Evolutionary conservation across 768 basidiomycete genomes (phyloP), one percentile per base, ranked within the genome.

Genomic region (Leccinum rimulosum): DNA sequence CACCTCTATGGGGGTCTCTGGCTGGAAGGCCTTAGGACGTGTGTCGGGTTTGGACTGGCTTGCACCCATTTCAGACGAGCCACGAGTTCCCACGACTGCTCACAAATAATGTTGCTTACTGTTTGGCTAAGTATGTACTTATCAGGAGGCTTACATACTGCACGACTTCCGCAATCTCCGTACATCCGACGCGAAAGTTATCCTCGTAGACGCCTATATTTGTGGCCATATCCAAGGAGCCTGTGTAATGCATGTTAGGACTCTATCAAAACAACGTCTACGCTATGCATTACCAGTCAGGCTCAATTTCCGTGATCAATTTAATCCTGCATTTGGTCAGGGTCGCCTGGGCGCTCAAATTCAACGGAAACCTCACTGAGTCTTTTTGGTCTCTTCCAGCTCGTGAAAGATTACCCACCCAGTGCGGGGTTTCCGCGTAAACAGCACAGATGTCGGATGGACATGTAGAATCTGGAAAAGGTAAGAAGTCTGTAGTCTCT

Each of bases 401-500:
- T 98, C 95, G 66, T 98, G 94, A 68, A 88, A 98, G 9, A 99
- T 79, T 4, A 99, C 91, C 93, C 94, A 98, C 7, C 92, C 91
- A 1, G 89, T 89, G 25, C 86, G 82, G 9, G 97, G 91, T 68
- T 92, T 95, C 47, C 97, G 78, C 0, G 93, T 97, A 70, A 98
- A 98, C 54, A 98, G 76, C 7, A 97, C 93, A 1, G 95, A 97
- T 7, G 88, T 93, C 1, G 97, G 96, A 72, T 98, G 96, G 4
- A 93, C 89, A 74, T 95, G 85, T 22, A 99, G 75, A 8, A 85
- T 77, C 95, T 98, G 61, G 10, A 14, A 27, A 47, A 54, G 9
- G 35, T 43, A 48, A 28, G n/a, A 1, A 35, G 11, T 51, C 19
- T 25, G 12, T 28, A 73, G 85, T 66, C 61, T 91, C 96, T 66